phyloP scores from a whole-genome alignment of 257 asterid species.

The Solanum stenotomum region DNA sequence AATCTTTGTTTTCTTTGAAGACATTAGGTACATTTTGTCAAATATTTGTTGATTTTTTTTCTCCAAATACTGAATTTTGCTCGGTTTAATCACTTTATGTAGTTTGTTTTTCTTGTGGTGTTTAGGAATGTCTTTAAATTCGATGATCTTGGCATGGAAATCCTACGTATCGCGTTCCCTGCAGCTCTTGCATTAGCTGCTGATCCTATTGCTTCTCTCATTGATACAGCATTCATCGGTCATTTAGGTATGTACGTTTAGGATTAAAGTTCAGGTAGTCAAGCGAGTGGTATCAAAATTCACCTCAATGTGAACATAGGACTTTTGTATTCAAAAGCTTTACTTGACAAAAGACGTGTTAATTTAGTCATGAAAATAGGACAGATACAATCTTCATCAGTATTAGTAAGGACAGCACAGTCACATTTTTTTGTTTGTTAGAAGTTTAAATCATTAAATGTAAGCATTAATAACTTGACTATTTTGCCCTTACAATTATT shows the following conservation, averaged over 20 bases:
- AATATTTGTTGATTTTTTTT: neutral
- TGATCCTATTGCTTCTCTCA: constrained; percentile 85
- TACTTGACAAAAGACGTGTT: neutral
- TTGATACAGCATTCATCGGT: constrained; percentile 84
- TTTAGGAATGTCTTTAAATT: constrained; percentile 50
- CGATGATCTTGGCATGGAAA: constrained; percentile 76
- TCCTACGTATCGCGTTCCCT: constrained; percentile 64
- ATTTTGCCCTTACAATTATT: neutral
- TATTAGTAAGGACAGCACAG: too few relatives aligned
- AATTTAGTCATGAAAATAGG: neutral
- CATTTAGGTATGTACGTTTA: constrained; percentile 47
- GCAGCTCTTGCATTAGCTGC: constrained; percentile 97
- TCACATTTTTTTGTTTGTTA: too few relatives aligned
- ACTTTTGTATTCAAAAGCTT: neutral
- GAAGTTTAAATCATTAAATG: neutral
- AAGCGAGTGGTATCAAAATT: neutral
- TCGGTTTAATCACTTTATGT: neutral
- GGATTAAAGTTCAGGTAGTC: constrained; percentile 11
- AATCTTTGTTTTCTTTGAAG: constrained; percentile 55
- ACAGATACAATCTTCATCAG: neutral
- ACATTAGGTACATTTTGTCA: constrained; percentile 33
- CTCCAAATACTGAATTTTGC: neutral
- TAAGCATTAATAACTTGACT: neutral
- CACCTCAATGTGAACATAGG: neutral
- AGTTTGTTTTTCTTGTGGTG: neutral